Conservation (phyloP, 306 rosid species). For the Ceratonia siliqua region DNA sequence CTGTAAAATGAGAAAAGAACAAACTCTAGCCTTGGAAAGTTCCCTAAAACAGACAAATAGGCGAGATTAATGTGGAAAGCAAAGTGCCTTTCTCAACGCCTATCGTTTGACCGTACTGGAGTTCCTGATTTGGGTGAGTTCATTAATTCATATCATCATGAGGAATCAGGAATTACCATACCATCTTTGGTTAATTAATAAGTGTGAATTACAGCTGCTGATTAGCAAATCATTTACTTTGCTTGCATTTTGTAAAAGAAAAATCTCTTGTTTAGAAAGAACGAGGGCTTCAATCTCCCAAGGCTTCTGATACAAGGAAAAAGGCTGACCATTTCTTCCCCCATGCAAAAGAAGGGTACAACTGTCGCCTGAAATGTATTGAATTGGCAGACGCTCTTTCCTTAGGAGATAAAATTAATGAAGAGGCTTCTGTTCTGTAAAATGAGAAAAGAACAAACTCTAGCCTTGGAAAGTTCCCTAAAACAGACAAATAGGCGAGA, state of each 20-base stretch:
- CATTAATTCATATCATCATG: no score
- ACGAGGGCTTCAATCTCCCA: slow-evolving; percentile 38
- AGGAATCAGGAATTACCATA: no score
- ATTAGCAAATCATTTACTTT: slow-evolving; percentile 9
- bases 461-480: slow-evolving; percentile 25
- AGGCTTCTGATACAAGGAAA: slow-evolving; percentile 44
- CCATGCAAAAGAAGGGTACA: slow-evolving; percentile 36
- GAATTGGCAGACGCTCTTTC: background rate
- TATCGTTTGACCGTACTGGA: no score
- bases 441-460: slow-evolving; percentile 9
- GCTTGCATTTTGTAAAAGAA: no score
- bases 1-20: slow-evolving; percentile 19
- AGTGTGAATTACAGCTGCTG: background rate
- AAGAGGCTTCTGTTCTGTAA: slow-evolving; percentile 18
- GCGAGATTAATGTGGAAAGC: no score
- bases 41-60: background rate
- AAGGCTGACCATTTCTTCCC: slow-evolving; percentile 40
- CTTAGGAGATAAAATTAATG: slow-evolving; percentile 24
- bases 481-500: background rate
- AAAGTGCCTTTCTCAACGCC: no score
- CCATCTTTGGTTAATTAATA: background rate
- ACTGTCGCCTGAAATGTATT: slow-evolving; percentile 37
- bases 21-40: slow-evolving; percentile 24
- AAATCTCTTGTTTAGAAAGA: slow-evolving; percentile 23
- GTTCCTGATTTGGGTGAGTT: no score